Evolutionary conservation across 2,329 filamentous ascomycete species (phyloP).

Genomic region (Tothia fuscella): DNA sequence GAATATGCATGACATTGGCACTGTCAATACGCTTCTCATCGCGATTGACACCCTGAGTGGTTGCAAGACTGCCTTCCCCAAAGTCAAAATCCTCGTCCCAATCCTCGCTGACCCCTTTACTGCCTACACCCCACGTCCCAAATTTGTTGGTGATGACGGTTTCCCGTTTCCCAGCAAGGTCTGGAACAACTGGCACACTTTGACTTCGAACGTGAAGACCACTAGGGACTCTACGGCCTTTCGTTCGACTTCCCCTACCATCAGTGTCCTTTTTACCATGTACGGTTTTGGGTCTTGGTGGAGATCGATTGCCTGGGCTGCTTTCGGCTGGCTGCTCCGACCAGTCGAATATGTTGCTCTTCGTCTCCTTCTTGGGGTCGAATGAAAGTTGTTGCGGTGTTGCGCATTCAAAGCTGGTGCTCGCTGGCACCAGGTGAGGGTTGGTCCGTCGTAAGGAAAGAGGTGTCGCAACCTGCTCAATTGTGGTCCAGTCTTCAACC

Average conservation of each 20-base stretch:
- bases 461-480: conserved; percentile 19
- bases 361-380: conserved; percentile 17
- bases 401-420: conserved; percentile 21
- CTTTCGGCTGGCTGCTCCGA: conserved; percentile 57
- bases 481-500: conserved; percentile 23
- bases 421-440: conserved; percentile 19
- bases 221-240: conserved; percentile 55
- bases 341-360: conserved; percentile 68
- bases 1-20: conserved; percentile 52
- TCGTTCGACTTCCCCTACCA: conserved; percentile 54
- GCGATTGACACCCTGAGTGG: conserved; percentile 10
- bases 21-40: conserved; percentile 32
- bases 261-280: conserved; percentile 66
- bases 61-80: conserved; percentile 31
- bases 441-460: conserved; percentile 23
- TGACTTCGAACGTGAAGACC: conserved; percentile 66
- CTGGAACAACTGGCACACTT: conserved; percentile 62
- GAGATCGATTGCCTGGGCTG: conserved; percentile 43
- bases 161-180: conserved; percentile 41
- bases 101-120: conserved; percentile 69
- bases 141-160: conserved; percentile 54
- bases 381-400: conserved; percentile 11
- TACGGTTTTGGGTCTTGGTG: conserved; percentile 59
- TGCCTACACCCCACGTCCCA: conserved; percentile 70
- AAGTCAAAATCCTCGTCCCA: conserved; percentile 90